Evolutionary conservation across 352 stramenopile species (phyloP).

Genomic region (Pythium dissotocum): DNA sequence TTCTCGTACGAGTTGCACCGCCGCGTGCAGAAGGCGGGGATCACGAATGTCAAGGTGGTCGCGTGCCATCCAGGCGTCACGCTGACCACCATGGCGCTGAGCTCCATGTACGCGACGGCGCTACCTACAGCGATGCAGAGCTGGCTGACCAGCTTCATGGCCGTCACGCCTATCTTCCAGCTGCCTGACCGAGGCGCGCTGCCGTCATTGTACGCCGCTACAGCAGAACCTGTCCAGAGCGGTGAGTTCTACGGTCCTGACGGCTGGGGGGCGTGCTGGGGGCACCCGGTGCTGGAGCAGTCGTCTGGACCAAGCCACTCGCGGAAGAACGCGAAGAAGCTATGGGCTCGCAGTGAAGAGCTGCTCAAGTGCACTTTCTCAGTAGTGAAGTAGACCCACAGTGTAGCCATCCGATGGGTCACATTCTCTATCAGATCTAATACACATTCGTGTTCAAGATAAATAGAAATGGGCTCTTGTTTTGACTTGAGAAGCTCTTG

Average conservation of each 20-base stretch:
- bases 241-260: conserved; percentile 38
- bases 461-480: background rate
- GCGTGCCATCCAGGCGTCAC: conserved; percentile 31
- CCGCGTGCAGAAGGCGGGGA: conserved; percentile 15
- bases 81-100: conserved; percentile 54
- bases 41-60: conserved; percentile 27
- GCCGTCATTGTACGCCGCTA: conserved; percentile 30
- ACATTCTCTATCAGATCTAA: conserved; percentile 2
- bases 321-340: conserved; percentile 19
- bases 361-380: conserved; percentile 17
- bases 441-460: background rate
- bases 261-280: conserved; percentile 35
- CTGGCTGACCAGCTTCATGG: conserved; percentile 32
- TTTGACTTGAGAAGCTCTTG: background rate
- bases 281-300: conserved; percentile 15
- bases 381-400: conserved; percentile 7
- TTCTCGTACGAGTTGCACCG: conserved; percentile 32
- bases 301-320: conserved; percentile 22
- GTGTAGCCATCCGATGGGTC: background rate
- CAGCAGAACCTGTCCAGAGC: conserved; percentile 21
- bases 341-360: conserved; percentile 24
- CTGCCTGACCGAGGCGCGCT: conserved; percentile 27
- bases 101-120: conserved; percentile 32
- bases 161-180: conserved; percentile 28
- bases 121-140: conserved; percentile 24